Percentiles rank a stretch among this genome's conserved stretches.
These are phyloP conservation scores for Vicia sativa DNA, from an alignment of 306 rosid genomes.

Conservation along the genomic window DNA sequence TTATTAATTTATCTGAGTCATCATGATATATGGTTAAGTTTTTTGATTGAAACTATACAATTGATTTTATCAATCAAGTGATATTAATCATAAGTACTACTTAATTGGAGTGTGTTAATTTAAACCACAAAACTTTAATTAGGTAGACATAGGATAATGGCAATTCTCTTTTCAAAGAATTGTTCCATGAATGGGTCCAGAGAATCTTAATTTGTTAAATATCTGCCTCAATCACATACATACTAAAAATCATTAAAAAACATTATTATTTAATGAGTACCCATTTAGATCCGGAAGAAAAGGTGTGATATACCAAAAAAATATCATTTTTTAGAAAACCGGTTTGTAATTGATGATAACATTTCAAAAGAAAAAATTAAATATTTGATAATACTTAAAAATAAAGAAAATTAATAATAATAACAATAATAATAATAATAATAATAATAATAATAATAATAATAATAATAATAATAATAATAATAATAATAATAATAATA, in stretches of 20 bases:
- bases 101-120: background rate
- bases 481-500: too few relatives aligned
- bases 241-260: background rate
- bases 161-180: constrained; percentile 15
- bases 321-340: background rate
- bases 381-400: too few relatives aligned
- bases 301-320: background rate
- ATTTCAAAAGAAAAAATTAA: too few relatives aligned
- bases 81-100: constrained; percentile 7
- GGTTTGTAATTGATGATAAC: background rate
- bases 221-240: constrained; percentile 21
- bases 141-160: constrained; percentile 32
- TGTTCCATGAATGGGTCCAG: constrained; percentile 1
- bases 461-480: too few relatives aligned
- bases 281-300: background rate
- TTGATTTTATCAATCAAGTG: constrained; percentile 19
- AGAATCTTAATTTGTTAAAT: constrained; percentile 16
- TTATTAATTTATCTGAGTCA: too few relatives aligned
- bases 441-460: too few relatives aligned
- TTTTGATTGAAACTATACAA: constrained; percentile 27
- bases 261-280: background rate
- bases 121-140: constrained; percentile 15
- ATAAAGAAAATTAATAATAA: too few relatives aligned
- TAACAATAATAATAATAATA: too few relatives aligned
- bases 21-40: background rate